Evolutionary conservation across 179 eudicot species (phyloP), one percentile per base, ranked within the genome.

Genomic region (Beta corolliflora): DNA sequence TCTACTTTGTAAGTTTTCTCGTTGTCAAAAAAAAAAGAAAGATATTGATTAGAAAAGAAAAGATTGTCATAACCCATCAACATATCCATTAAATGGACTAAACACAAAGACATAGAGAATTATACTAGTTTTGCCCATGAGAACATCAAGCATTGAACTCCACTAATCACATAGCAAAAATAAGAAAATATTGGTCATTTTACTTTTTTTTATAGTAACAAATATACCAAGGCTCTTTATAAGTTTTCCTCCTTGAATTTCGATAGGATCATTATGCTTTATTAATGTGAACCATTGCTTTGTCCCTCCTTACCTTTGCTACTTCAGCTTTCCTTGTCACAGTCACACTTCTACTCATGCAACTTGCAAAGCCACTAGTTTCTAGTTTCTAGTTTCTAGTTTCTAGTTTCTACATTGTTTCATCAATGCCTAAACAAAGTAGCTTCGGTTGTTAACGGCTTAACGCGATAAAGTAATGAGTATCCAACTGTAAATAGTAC

Each of bases 221-320:
- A 76, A 81, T 11, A 81, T 41, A 46, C 61, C 68, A 66, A 81
- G 55, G 21, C 11, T 81, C 59, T 53, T 65, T 19, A 70, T 58
- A 6, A 48, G 52, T 76, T 70, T 53, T 54, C 73, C 55, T 63
- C 31, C 77, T 46, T 23, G 0, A 3, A 36, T 36, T 36, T 29
- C 61, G 10, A 63, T 23, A 45, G 77, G 9, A 41, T 71, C n/a
- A 63, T 77, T 77, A 77, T 84, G 70, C 84, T 73, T 67, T 66
- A 58, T 73, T 64, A 80, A 54, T 84, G 76, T 73, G 52, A 69
- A 77, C 86, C 86, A 77, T 81, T 84, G 83, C 66, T 84, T 84
- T 84, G 50, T 21, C 55, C 4, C 13, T 23, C 60, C 60, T 83
- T 25, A 75, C 52, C 61, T 48, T 48, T 29, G 5, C 31, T 60